Evolutionary conservation across 352 stramenopile genomes (phyloP).

Genomic region (Pythium dissimile): DNA sequence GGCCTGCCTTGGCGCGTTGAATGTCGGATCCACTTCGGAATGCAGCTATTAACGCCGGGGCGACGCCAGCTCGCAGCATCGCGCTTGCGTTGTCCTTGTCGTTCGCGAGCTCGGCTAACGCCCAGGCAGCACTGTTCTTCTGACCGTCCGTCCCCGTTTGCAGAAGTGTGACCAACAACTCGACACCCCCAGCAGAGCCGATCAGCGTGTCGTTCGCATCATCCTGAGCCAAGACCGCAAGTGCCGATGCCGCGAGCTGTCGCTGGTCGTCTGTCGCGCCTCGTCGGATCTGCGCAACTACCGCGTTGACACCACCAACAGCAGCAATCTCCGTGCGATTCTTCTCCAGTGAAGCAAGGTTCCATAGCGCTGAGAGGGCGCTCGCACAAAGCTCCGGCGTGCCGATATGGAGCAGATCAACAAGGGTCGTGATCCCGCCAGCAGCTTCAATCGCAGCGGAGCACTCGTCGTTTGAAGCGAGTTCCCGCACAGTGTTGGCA

Average conservation of each 20-base stretch:
- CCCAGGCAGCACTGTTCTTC: constrained; percentile 14
- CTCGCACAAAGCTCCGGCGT: background rate
- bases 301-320: constrained; percentile 3
- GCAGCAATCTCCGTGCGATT: constrained; percentile 13
- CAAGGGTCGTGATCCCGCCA: constrained; percentile 2
- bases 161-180: constrained; percentile 5
- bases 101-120: constrained; percentile 10
- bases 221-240: constrained; percentile 11
- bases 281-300: constrained; percentile 8
- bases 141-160: background rate
- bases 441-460: background rate
- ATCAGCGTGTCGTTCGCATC: constrained; percentile 10
- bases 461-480: constrained; percentile 5
- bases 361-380: constrained; percentile 7
- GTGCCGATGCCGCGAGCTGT: constrained; percentile 4
- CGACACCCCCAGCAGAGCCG: constrained; percentile 1
- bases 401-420: constrained; percentile 7
- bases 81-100: constrained; percentile 1
- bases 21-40: constrained; percentile 10
- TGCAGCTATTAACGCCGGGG: background rate
- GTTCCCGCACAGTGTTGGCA: background rate
- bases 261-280: constrained; percentile 8
- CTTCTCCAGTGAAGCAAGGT: constrained; percentile 4
- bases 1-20: constrained; percentile 2
- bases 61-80: background rate